Base-by-base conservation (phyloP, 768 basidiomycete genomes). In the Lepiota venenata region DNA sequence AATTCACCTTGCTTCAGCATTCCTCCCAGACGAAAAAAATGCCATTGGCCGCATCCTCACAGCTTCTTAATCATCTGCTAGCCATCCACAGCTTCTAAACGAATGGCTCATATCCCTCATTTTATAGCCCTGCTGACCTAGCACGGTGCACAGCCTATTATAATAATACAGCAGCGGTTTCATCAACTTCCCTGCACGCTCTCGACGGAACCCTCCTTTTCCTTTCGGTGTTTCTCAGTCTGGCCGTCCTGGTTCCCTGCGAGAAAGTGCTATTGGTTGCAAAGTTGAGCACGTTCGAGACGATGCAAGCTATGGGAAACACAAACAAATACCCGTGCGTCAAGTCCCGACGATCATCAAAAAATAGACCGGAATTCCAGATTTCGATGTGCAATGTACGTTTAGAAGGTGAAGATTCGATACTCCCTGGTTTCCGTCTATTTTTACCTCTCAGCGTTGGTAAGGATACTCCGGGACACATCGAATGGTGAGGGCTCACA, bases 371-470 rank as follows among this genome's bases (percentile, higher is more conserved):
- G 18, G 22, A 25, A 25, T 27, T 3, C 44, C 45, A 10, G 10
- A 10, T 46, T 9, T n/a, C 9, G 45, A 49, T 9, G n/a, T 36
- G 21, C 14, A 14, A 35, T 10, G 29, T 41, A 55, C 42, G 16
- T 42, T 48, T 53, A 72, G 60, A 72, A 70, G 41, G 69, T 65
- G 27, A 71, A 59, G 37, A 71, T 60, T 18, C 62, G 64, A 47
- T 66, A 72, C 55, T 64, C 60, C 46, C 57, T 58, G 40, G 53
- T 59, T 25, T 58, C 55, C 12, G 37, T 42, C 57, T 61, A 55
- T 16, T 45, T 38, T 45, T 36, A 8, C 6, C 2, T 15, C 10
- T 32, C 41, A 15, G 40, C 16, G 16, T 47, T 14, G 43, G 21
- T 25, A 18, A 29, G 21, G 40, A 18, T 22, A 20, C 15, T 47